These are phyloP conservation scores for Biscutella laevigata DNA, from an alignment of 441 rosid species.

Conservation along the genomic window DNA sequence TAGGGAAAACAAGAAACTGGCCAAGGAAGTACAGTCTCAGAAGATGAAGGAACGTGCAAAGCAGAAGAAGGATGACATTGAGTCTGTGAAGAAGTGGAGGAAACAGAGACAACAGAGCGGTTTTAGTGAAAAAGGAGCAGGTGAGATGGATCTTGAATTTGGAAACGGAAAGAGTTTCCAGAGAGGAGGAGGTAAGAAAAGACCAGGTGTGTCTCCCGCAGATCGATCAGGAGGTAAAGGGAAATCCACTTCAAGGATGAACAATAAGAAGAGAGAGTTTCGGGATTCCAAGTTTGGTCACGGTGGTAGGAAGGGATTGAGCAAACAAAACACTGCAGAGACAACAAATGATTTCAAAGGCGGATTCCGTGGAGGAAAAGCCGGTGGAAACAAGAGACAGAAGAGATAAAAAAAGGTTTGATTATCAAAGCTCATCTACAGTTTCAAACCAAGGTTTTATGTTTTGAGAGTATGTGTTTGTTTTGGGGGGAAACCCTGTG, in stretches of 20 bases:
- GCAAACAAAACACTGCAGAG: conserved; percentile 75
- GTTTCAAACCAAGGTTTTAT: too few species aligned
- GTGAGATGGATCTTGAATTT: conserved; percentile 45
- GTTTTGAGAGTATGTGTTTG: too few species aligned
- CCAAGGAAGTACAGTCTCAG: conserved; percentile 76
- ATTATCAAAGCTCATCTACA: not conserved
- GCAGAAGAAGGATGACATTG: conserved; percentile 72
- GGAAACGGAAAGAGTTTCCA: conserved; percentile 51
- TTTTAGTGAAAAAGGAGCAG: conserved; percentile 37
- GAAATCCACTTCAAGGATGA: conserved; percentile 32
- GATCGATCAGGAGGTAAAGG: conserved; percentile 82
- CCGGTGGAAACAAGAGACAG: conserved; percentile 50
- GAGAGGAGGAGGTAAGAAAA: conserved; percentile 48
- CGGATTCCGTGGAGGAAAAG: conserved; percentile 28
- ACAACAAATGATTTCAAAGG: conserved; percentile 46
- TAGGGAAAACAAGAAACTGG: conserved; percentile 58
- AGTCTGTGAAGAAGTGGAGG: conserved; percentile 86
- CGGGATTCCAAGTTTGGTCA: conserved; percentile 64
- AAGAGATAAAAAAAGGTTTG: conserved; percentile 35
- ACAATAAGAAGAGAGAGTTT: conserved; percentile 37
- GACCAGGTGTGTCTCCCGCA: conserved; percentile 56
- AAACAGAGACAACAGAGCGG: conserved; percentile 85
- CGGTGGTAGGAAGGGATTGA: conserved; percentile 66
- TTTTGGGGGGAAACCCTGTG: too few species aligned
- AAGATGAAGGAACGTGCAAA: conserved; percentile 63